phyloP scores from a whole-genome alignment of 805 yeast species.

The Scheffersomyces ergatensis region DNA sequence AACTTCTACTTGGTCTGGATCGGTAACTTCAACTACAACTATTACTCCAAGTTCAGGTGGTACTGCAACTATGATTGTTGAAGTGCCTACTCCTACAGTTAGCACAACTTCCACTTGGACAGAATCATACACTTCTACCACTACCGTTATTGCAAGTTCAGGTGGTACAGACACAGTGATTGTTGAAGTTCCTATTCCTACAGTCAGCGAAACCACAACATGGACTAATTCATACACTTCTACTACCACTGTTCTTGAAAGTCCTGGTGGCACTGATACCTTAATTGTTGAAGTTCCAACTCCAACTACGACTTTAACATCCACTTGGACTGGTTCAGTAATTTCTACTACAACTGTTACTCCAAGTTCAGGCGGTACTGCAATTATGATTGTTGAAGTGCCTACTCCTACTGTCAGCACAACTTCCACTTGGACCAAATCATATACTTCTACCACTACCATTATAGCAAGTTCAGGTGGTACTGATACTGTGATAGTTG shows the following conservation, averaged over 20 bases:
- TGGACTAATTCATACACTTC: not conserved
- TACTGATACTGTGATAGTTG: not conserved
- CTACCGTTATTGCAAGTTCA: not conserved
- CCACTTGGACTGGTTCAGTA: not conserved
- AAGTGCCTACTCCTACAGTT: not conserved
- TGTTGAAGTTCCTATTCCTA: not conserved
- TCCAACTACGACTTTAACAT: not conserved
- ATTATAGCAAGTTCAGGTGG: not conserved
- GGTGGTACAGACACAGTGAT: not conserved
- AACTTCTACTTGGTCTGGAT: not conserved
- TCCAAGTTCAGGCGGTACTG: not conserved
- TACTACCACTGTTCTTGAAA: not conserved
- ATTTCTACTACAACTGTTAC: not conserved
- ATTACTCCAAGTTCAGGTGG: not conserved
- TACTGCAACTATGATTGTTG: too few relatives aligned
- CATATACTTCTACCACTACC: not conserved
- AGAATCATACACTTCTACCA: not conserved
- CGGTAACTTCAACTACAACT: not conserved
- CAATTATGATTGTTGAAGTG: not conserved
- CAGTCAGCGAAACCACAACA: not conserved
- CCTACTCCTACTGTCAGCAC: not conserved
- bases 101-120: not conserved
- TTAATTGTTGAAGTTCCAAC: not conserved
- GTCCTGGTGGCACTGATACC: not conserved
- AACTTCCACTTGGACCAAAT: not conserved